A percentile compares a stretch with the other conserved stretches of the same genome.
Conservation (phyloP, 768 basidiomycete species). For the Leucosporidium yakuticum region DNA sequence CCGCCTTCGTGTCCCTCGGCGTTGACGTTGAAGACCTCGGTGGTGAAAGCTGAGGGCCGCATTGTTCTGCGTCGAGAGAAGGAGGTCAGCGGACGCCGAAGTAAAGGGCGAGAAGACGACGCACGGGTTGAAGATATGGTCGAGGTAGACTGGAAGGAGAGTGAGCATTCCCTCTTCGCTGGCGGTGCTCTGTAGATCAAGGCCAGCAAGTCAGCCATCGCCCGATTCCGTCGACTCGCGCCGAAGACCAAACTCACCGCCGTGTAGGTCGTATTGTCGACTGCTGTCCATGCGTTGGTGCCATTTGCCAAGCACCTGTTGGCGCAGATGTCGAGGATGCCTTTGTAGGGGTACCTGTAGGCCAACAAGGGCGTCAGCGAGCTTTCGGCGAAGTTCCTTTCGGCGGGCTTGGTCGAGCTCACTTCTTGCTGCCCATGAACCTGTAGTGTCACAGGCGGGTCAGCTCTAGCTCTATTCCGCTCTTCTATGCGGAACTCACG, state of each 20-base stretch:
- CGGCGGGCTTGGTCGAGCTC: no score
- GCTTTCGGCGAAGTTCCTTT: no score
- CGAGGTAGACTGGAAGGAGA: slow-evolving; percentile 65
- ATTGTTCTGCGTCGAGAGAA: slow-evolving; percentile 62
- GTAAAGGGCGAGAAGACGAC: no score
- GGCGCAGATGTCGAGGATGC: slow-evolving; percentile 71
- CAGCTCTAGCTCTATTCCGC: no score
- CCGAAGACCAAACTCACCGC: slow-evolving; percentile 49
- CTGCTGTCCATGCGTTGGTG: slow-evolving; percentile 69
- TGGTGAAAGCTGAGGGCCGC: slow-evolving; percentile 59
- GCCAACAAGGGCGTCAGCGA: no score
- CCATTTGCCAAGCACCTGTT: slow-evolving; percentile 47
- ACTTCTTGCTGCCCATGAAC: slow-evolving; percentile 64
- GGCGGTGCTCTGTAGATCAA: slow-evolving; percentile 57
- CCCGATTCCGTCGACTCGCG: no score
- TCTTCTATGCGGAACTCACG: slow-evolving; percentile 47
- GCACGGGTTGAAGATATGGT: slow-evolving; percentile 86
- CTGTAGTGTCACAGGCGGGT: no score
- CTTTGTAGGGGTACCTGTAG: slow-evolving; percentile 70
- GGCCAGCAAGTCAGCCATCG: no score
- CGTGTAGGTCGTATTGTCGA: slow-evolving; percentile 76
- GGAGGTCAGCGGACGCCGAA: no score
- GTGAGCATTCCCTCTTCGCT: slow-evolving; percentile 70
- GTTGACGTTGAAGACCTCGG: slow-evolving; percentile 82
- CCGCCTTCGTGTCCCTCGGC: slow-evolving; percentile 84